A percentile compares a stretch with the other conserved stretches of the same genome.
These are phyloP conservation scores for Pogostemon cablin DNA, from an alignment of 257 asterid genomes.

Conservation along the genomic window DNA sequence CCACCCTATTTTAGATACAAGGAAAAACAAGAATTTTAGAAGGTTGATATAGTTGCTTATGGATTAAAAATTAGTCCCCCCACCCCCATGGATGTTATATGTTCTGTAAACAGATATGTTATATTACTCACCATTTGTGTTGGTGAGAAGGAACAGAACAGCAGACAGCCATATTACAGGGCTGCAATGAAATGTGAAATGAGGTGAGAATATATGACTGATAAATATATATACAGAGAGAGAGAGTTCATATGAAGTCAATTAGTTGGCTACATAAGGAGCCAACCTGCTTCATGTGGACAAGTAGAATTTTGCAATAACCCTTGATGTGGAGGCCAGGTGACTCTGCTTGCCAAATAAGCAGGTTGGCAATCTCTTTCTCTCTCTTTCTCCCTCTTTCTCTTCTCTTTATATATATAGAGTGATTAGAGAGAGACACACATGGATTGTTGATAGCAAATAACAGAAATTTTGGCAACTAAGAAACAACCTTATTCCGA, in stretches of 20 bases:
- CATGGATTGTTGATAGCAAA: neutral
- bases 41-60: neutral
- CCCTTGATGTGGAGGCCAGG: too few species aligned
- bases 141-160: constrained; percentile 64
- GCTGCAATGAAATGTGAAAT: constrained; percentile 41
- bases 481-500: constrained; percentile 63
- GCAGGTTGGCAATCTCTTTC: too few species aligned
- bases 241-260: too few species aligned
- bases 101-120: neutral
- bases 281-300: too few species aligned
- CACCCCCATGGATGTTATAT: neutral
- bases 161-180: constrained; percentile 77
- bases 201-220: too few species aligned
- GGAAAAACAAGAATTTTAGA: neutral
- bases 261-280: too few species aligned
- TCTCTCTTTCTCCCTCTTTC: too few species aligned
- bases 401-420: neutral
- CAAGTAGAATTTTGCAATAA: too few species aligned
- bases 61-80: neutral
- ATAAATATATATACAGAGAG: too few species aligned
- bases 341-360: too few species aligned
- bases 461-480: too few species aligned
- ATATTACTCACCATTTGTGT: constrained; percentile 69
- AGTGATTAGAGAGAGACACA: neutral
- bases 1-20: constrained; percentile 63